Conservation (phyloP, 345 rosid species). For the Syzygium oleosum region DNA sequence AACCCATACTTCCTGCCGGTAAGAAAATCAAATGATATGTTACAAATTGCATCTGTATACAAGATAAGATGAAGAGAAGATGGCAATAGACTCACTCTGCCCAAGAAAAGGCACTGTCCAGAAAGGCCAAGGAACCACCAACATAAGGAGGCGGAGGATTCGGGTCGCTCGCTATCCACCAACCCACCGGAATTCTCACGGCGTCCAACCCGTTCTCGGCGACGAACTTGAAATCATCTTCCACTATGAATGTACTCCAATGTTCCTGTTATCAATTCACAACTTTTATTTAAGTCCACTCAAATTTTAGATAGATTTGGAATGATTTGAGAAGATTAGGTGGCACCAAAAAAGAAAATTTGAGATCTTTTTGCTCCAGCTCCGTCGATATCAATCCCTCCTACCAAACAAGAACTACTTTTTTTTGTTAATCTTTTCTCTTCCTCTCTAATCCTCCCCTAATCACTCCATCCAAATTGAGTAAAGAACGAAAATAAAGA, state of each 20-base stretch:
- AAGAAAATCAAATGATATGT: neutral
- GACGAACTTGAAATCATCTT: constrained; percentile 49
- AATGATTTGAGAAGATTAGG: no score
- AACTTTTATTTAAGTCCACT: neutral
- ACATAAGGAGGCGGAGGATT: constrained; percentile 46
- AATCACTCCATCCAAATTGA: neutral
- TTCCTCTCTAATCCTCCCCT: neutral
- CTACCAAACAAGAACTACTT: no score
- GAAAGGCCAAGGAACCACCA: constrained; percentile 39
- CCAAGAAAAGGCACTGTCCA: constrained; percentile 62
- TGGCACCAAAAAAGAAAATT: neutral
- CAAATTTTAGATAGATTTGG: no score
- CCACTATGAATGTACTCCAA: constrained; percentile 48
- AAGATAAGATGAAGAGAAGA: neutral
- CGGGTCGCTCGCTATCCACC: constrained; percentile 69
- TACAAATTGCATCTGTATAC: neutral
- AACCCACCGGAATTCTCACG: constrained; percentile 56
- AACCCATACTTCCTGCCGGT: constrained; percentile 32
- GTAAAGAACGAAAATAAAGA: neutral
- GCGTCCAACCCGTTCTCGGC: constrained; percentile 34
- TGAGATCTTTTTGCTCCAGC: neutral
- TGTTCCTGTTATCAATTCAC: constrained; percentile 28
- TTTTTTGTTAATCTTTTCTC: neutral
- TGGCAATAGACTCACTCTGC: constrained; percentile 22
- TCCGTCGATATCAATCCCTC: no score